A percentile compares a stretch with the other conserved stretches of the same genome.
Conservation (phyloP, 139 green algal species). For the Klebsormidium nitens region DNA sequence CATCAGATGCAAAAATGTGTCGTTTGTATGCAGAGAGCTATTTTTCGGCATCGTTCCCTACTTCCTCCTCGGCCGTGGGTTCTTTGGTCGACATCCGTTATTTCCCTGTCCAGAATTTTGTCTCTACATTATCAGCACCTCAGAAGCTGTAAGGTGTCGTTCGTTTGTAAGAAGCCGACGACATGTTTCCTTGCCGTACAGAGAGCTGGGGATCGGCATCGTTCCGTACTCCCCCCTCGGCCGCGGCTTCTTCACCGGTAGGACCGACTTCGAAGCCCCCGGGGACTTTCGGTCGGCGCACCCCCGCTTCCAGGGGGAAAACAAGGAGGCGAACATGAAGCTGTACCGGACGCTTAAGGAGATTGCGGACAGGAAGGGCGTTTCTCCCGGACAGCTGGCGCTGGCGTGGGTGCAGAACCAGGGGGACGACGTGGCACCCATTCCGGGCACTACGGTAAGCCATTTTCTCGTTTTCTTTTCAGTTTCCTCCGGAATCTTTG, state of each 20-base stretch:
- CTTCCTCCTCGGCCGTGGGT: no score
- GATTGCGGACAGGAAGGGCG: slow-evolving; percentile 51
- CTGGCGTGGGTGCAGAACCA: slow-evolving; percentile 62
- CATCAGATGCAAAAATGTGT: no score
- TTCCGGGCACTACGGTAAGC: slow-evolving; percentile 57
- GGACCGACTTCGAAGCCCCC: neutral
- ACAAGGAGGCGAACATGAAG: slow-evolving; percentile 46
- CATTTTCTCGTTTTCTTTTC: no score
- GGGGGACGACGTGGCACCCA: slow-evolving; percentile 60
- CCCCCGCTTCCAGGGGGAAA: neutral
- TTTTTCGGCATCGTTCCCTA: no score
- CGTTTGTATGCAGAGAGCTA: no score
- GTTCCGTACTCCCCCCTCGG: slow-evolving; percentile 60
- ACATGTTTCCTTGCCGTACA: no score
- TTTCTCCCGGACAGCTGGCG: slow-evolving; percentile 38
- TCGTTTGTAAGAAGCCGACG: no score
- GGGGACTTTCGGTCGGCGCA: neutral
- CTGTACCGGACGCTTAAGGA: slow-evolving; percentile 49
- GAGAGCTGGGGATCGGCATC: slow-evolving; percentile 61
- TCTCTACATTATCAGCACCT: no score
- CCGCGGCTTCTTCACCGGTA: slow-evolving; percentile 53
- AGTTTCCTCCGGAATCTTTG: no score
- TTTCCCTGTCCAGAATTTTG: no score
- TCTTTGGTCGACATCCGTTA: no score
- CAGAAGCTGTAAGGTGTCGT: no score